Base-by-base conservation (phyloP, 2,329 filamentous ascomycete genomes). In the Diaporthe sp. region DNA sequence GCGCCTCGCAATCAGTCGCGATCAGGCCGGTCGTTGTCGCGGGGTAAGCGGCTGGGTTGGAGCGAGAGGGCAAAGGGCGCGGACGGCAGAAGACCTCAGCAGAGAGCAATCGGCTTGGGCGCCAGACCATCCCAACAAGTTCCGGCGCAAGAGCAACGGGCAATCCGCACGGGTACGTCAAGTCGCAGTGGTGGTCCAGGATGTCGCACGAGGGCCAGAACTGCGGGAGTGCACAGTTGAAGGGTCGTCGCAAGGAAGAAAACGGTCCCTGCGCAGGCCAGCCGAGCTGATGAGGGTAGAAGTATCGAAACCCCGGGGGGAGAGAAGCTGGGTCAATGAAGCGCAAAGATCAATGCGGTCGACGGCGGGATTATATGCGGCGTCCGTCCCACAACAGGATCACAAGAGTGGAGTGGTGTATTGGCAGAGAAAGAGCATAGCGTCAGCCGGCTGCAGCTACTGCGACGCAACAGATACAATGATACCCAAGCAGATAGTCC, bases 351-450 rank as follows among this genome's bases (percentile, higher is more conserved):
- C 63, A 68, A 68, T 68, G 63, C 63, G 63, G 63, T 53, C 63
- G 63, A 68, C 63, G 63, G 63, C 47, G 63, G 63, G 47, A 68
- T 53, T 68, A 68, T 68, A 53, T 68, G 61, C 63, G 47, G 44
- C 47, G 63, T 27, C 47, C 47, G 47, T 53, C 47, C 47, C 47
- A 53, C 63, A 22, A 32, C 32, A 51, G 44, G n/a, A 68, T 68
- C 32, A 37, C 63, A 68, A 53, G 32, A 68, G 63, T 66, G 63
- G 47, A 68, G 47, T 68, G 63, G 63, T 66, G 63, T 51, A 27
- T 25, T 53, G 15, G 32, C 63, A 65, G 32, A 30, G 63, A 39
- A 39, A 39, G n/a, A n/a, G 44, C 32, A n/a, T 68, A 53, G 63
- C 63, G 63, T 19, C 32, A 35, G 42, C 53, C 47, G 63, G 32